Percentiles rank a stretch among this genome's conserved stretches.
Conservation (phyloP, 192 early-diverging fungal genomes). For the Backusella tarrabulga region DNA sequence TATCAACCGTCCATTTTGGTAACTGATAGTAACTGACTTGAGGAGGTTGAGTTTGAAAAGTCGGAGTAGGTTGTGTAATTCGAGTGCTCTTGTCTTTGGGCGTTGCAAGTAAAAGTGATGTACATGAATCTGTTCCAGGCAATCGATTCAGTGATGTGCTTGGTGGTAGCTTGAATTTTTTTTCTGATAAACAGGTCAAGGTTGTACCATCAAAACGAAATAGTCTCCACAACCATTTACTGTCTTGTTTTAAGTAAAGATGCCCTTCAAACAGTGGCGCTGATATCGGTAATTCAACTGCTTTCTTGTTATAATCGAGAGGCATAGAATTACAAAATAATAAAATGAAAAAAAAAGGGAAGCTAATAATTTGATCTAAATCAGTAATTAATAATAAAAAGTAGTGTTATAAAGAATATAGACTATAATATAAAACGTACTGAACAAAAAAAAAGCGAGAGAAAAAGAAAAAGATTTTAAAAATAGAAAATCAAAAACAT, state of each 20-base stretch:
- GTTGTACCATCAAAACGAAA: slow-evolving; percentile 37
- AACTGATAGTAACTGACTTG: slow-evolving; percentile 32
- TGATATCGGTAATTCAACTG: slow-evolving; percentile 24
- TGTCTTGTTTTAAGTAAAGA: slow-evolving; percentile 27
- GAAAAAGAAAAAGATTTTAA: not conserved
- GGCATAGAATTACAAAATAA: not conserved
- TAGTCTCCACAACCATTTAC: slow-evolving; percentile 28
- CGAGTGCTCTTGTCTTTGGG: slow-evolving; percentile 9
- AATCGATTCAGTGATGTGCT: slow-evolving; percentile 13
- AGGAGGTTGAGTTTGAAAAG: slow-evolving; percentile 15
- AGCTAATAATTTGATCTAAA: not conserved
- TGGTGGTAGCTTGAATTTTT: slow-evolving; percentile 25
- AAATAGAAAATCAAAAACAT: not conserved
- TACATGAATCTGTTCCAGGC: slow-evolving; percentile 1
- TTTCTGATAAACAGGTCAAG: slow-evolving; percentile 26
- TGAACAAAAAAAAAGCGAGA: not conserved
- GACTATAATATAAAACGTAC: not conserved
- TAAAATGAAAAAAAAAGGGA: not conserved
- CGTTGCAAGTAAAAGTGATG: slow-evolving; percentile 28
- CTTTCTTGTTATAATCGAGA: slow-evolving; percentile 9
- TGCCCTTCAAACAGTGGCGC: slow-evolving; percentile 35
- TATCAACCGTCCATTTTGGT: slow-evolving; percentile 33
- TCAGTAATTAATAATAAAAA: not conserved
- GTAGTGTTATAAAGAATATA: not conserved
- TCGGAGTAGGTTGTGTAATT: slow-evolving; percentile 9